Evolutionary conservation across 345 rosid genomes (phyloP), one percentile per base, ranked within the genome.

Genomic region (Theobroma cacao): DNA sequence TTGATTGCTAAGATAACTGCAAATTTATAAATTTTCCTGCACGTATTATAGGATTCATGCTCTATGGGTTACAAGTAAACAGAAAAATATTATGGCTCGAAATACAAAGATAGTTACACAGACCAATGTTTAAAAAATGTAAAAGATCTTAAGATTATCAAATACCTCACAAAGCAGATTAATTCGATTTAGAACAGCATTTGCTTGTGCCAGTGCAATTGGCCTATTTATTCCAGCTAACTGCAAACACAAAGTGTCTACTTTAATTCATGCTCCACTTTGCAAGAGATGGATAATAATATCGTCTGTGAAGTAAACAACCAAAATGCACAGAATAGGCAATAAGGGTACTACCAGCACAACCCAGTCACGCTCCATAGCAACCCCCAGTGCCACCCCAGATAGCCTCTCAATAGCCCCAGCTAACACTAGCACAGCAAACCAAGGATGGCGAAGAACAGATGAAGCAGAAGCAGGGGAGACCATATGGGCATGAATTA

Each of bases 321-420:
- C 20, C 18, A 48, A 68, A 18, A 66, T 30, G 43, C 6, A 50
- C 8, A 33, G 60, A 77, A 45, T 47, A 69, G n/a, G n/a, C n/a
- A n/a, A n/a, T n/a, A n/a, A n/a, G 72, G 47, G 83, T 33, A 75
- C 62, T 89, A 95, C 99, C 97, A 91, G 90, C 67, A 96, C 98
- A 79, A 93, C 91, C 99, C 99, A 95, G 72, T 95, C 98, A 68
- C 98, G 93, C 80, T 95, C 99, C 86, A 89, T 84, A 68, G 97
- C 93, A 59, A 95, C 97, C 34, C 98, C 99, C 26, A 90, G 78
- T 45, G 98, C 97, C 64, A 93, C 85, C 47, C 98, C 99, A 64
- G 93, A 88, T 62, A 95, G 84, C 77, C 93, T 88, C 82, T 95
- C 99, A 69, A 95, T 41, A 63, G 98, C 93, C 61, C 97, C 98